A percentile compares a stretch with the other conserved stretches of the same genome.
These are phyloP conservation scores for Phytophthora citricola DNA, from an alignment of 352 stramenopile genomes.

Conservation along the genomic window DNA sequence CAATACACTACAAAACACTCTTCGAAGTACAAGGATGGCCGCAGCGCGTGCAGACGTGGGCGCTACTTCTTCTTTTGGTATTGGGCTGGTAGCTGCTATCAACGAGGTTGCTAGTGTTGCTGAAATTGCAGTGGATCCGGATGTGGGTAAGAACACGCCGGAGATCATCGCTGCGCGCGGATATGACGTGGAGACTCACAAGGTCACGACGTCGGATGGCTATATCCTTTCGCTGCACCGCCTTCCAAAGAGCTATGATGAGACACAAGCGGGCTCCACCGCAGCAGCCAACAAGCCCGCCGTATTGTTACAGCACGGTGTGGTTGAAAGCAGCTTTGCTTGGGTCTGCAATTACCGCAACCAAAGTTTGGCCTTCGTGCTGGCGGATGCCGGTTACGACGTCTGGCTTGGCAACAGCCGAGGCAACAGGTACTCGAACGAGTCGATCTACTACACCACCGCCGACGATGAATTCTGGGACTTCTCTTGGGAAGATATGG, in stretches of 20 bases:
- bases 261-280: conserved; percentile 26
- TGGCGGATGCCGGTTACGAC: conserved; percentile 39
- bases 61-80: too few relatives aligned
- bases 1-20: conserved; percentile 5
- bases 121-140: conserved; percentile 23
- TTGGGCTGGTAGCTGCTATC: neutral
- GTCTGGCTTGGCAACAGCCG: conserved; percentile 70
- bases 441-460: conserved; percentile 45
- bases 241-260: too few relatives aligned
- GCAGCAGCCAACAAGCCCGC: conserved; percentile 45
- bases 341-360: conserved; percentile 59
- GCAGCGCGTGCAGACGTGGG: too few relatives aligned
- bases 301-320: conserved; percentile 55
- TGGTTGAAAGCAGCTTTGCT: conserved; percentile 60
- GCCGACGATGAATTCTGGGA: conserved; percentile 53
- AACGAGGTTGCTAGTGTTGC: conserved; percentile 8
- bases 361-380: conserved; percentile 47
- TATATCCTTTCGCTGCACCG: conserved; percentile 41
- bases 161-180: conserved; percentile 37
- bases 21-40: too few relatives aligned
- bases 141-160: conserved; percentile 29
- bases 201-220: conserved; percentile 50
- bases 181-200: conserved; percentile 25
- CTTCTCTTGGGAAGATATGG: conserved; percentile 63
- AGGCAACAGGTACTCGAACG: conserved; percentile 57